Conservation (phyloP, 257 asterid species). For the Primulina eburnea region DNA sequence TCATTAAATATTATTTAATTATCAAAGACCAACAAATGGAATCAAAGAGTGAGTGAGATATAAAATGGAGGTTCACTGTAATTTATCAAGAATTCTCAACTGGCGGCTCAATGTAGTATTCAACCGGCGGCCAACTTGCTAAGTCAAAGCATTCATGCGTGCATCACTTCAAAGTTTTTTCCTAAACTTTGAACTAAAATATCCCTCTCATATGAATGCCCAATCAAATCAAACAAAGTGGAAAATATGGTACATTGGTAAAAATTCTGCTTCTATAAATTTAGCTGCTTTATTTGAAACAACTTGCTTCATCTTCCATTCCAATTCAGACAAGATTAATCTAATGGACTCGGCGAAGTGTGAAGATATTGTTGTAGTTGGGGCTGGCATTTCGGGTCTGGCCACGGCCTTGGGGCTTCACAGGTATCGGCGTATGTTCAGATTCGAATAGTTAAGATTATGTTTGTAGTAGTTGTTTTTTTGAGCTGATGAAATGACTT, state of each 20-base stretch:
- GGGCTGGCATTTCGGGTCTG: constrained; percentile 71
- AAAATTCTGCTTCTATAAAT: not conserved
- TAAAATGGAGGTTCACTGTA: no score
- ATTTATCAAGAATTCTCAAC: not conserved
- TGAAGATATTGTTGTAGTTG: constrained; percentile 48
- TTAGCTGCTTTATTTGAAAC: not conserved
- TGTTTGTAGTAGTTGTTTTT: no score
- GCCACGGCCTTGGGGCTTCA: constrained; percentile 62
- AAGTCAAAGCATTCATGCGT: no score
- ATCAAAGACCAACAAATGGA: no score
- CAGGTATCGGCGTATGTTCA: constrained; percentile 34
- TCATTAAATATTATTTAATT: no score
- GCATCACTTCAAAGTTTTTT: no score
- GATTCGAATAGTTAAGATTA: not conserved
- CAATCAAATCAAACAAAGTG: no score
- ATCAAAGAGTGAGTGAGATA: no score
- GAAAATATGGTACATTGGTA: no score
- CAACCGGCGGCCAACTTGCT: not conserved
- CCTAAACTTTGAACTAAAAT: no score
- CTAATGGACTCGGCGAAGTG: constrained; percentile 15
- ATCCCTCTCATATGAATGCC: no score
- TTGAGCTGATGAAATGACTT: not conserved
- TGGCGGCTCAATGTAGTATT: not conserved
- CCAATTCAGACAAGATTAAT: not conserved
- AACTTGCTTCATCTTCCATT: not conserved